A percentile compares a stretch with the other conserved stretches of the same genome.
Evolutionary conservation across 2,329 filamentous ascomycete genomes (phyloP).

Genomic region (Curvularia sp.): DNA sequence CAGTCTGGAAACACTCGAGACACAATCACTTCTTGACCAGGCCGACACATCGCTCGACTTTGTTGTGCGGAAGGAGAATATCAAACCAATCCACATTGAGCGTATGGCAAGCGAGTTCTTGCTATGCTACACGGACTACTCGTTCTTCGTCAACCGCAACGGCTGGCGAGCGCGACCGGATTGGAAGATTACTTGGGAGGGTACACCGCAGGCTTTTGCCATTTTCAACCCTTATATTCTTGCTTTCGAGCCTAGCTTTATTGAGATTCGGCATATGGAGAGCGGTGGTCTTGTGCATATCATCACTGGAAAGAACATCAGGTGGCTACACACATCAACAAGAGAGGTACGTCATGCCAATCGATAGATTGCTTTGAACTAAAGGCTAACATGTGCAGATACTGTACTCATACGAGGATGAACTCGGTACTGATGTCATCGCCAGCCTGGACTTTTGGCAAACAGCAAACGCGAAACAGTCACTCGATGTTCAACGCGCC

Average conservation of each 20-base stretch:
- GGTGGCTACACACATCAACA: conserved; percentile 96
- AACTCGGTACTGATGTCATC: conserved; percentile 89
- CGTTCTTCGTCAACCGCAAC: conserved; percentile 98
- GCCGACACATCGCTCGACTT: conserved; percentile 98
- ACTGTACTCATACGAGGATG: conserved; percentile 96
- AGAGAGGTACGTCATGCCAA: conserved; percentile 74
- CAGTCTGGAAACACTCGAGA: conserved; percentile 95
- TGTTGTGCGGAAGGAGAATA: conserved; percentile 89
- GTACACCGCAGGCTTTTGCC: conserved; percentile 87
- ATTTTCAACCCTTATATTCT: conserved; percentile 96
- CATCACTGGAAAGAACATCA: conserved; percentile 93
- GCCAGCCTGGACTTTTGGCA: conserved; percentile 95
- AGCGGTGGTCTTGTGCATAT: conserved; percentile 91
- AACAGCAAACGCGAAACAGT: conserved; percentile 39
- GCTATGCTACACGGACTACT: conserved; percentile 98
- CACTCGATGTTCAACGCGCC: conserved; percentile 36
- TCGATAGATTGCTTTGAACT: not conserved
- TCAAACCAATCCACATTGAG: conserved; percentile 96
- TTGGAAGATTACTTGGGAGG: conserved; percentile 98
- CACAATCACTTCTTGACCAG: conserved; percentile 94
- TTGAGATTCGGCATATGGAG: conserved; percentile 95
- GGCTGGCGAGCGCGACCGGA: conserved; percentile 95
- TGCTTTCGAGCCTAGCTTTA: conserved; percentile 96
- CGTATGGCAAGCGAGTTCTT: conserved; percentile 96
- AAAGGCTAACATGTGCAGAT: conserved; percentile 67